phyloP scores from a whole-genome alignment of 306 rosid genomes.

The Rosa rugosa region DNA sequence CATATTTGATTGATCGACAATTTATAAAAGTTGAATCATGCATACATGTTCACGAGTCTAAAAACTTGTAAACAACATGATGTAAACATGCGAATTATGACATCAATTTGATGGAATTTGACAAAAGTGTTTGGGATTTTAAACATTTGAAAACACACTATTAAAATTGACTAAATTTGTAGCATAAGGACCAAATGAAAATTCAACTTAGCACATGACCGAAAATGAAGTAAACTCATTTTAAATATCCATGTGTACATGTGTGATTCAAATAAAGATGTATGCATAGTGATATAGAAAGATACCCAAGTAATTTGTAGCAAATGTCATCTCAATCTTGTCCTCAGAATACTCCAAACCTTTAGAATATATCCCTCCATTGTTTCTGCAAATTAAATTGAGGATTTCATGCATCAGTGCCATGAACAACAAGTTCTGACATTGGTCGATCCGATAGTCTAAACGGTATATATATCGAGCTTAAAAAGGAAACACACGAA shows the following conservation, averaged over 20 bases:
- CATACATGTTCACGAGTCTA: too few relatives aligned
- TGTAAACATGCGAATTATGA: neutral
- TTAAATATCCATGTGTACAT: neutral
- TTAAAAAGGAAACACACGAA: too few relatives aligned
- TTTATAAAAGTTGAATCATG: too few relatives aligned
- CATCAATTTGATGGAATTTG: neutral
- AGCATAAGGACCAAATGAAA: neutral
- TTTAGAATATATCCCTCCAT: constrained; percentile 82
- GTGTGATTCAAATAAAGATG: neutral
- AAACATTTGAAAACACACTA: neutral
- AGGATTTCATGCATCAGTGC: neutral
- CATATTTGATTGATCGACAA: too few relatives aligned
- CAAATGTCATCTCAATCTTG: constrained; percentile 93
- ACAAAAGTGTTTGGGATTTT: neutral
- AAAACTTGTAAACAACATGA: neutral
- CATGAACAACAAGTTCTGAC: neutral
- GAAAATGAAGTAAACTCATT: neutral
- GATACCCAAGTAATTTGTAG: constrained; percentile 92
- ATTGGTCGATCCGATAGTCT: too few relatives aligned
- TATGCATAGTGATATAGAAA: neutral
- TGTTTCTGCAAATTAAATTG: constrained; percentile 59
- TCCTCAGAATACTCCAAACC: constrained; percentile 84
- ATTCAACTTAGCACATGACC: neutral
- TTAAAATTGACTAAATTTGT: neutral
- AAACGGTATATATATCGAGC: too few relatives aligned